These are phyloP conservation scores for Purpureocillium lavendulum DNA, from an alignment of 2,329 filamentous ascomycete species.

Conservation along the genomic window DNA sequence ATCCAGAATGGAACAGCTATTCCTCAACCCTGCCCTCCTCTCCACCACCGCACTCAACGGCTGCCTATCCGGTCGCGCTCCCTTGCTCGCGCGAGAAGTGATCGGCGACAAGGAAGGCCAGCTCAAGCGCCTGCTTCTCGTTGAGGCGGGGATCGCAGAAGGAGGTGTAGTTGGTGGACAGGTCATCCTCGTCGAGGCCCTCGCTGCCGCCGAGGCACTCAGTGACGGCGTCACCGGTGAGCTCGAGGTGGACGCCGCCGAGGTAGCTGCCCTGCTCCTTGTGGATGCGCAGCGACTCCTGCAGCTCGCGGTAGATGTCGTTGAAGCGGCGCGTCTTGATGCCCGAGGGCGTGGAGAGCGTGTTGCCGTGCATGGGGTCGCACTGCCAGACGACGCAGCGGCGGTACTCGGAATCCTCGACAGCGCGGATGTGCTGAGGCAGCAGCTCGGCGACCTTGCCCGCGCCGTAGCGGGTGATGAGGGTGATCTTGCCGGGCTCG, in stretches of 20 bases:
- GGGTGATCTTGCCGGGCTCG: slow-evolving; percentile 86
- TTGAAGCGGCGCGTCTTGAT: slow-evolving; percentile 91
- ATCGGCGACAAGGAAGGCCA: slow-evolving; percentile 88
- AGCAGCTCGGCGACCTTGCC: slow-evolving; percentile 67
- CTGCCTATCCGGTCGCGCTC: neutral
- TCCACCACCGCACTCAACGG: neutral
- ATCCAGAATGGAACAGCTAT: too few species aligned
- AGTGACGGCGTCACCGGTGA: slow-evolving; percentile 93
- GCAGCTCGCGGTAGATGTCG: slow-evolving; percentile 82
- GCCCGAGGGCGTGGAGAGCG: slow-evolving; percentile 58
- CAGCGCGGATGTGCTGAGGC: slow-evolving; percentile 78
- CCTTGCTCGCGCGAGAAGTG: slow-evolving; percentile 47
- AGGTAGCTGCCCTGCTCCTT: slow-evolving; percentile 76
- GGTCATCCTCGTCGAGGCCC: slow-evolving; percentile 76
- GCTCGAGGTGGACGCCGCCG: slow-evolving; percentile 87
- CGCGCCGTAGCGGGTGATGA: slow-evolving; percentile 93
- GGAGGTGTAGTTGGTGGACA: slow-evolving; percentile 86
- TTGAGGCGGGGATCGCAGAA: slow-evolving; percentile 95
- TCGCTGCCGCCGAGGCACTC: slow-evolving; percentile 91
- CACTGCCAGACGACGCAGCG: slow-evolving; percentile 85
- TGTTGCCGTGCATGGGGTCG: slow-evolving; percentile 95
- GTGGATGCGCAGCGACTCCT: slow-evolving; percentile 77
- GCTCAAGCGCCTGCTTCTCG: slow-evolving; percentile 93
- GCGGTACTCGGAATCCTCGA: slow-evolving; percentile 66
- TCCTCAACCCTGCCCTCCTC: too few species aligned